phyloP scores from a whole-genome alignment of 345 rosid genomes.

The Lenwebbia sp. region DNA sequence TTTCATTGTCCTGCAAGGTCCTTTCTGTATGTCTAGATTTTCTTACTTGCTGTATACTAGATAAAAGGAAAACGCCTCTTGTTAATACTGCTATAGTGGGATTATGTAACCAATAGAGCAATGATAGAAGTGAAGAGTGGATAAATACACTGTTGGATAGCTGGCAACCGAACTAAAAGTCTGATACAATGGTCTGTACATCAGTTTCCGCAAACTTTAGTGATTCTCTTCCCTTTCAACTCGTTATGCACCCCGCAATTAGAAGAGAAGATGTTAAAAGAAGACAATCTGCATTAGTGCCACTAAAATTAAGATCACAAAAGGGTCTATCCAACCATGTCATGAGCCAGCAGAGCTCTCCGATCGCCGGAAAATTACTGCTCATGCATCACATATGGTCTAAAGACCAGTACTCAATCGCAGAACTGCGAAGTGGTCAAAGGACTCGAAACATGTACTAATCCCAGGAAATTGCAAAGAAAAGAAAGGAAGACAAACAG shows the following conservation, averaged over 20 bases:
- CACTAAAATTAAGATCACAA: neutral
- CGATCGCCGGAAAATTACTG: neutral
- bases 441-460: neutral
- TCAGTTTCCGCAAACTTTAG: neutral
- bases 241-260: neutral
- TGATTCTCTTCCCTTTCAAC: neutral
- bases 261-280: neutral
- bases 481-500: neutral
- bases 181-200: neutral
- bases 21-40: neutral
- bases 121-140: neutral
- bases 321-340: neutral
- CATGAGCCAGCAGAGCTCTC: neutral
- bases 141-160: neutral
- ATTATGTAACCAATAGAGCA: neutral
- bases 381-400: neutral
- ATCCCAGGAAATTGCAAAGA: neutral
- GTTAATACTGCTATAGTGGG: neutral
- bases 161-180: neutral
- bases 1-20: neutral
- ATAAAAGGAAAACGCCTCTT: neutral
- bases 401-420: neutral
- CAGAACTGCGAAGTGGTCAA: neutral
- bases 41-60: neutral
- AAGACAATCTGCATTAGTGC: neutral